phyloP scores from a whole-genome alignment of 768 basidiomycete species.

The Tremella fuciformis region DNA sequence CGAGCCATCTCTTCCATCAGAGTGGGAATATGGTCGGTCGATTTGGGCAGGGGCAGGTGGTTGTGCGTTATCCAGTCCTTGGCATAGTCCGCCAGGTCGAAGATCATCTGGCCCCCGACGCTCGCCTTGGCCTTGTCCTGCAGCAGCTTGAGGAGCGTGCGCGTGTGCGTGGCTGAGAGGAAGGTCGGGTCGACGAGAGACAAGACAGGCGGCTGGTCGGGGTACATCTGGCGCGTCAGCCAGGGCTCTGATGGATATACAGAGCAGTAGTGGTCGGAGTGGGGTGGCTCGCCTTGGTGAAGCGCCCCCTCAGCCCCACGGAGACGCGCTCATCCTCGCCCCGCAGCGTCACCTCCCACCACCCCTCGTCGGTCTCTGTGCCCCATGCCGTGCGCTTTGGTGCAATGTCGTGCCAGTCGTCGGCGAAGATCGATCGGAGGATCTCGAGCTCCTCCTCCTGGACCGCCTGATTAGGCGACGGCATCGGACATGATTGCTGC shows the following conservation, averaged over 20 bases:
- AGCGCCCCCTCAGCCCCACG: slow-evolving; percentile 35
- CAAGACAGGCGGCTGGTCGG: slow-evolving; percentile 31
- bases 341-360: slow-evolving; percentile 39
- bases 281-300: slow-evolving; percentile 34
- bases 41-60: slow-evolving; percentile 40
- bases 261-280: neutral
- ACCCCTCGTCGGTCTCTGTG: slow-evolving; percentile 35
- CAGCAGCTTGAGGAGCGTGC: slow-evolving; percentile 28
- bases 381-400: slow-evolving; percentile 48
- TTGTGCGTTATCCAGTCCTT: slow-evolving; percentile 43
- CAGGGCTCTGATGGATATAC: neutral
- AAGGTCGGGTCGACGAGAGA: slow-evolving; percentile 26
- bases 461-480: slow-evolving; percentile 33
- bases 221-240: slow-evolving; percentile 30
- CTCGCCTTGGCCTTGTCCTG: slow-evolving; percentile 33
- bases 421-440: slow-evolving; percentile 40
- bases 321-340: slow-evolving; percentile 35
- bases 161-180: slow-evolving; percentile 38
- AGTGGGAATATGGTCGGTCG: slow-evolving; percentile 30
- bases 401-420: slow-evolving; percentile 45
- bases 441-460: slow-evolving; percentile 46
- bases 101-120: slow-evolving; percentile 42
- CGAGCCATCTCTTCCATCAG: slow-evolving; percentile 49
- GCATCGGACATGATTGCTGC: slow-evolving; percentile 33
- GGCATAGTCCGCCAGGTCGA: slow-evolving; percentile 34